Evolutionary conservation across 345 rosid species (phyloP).

Genomic region (Ceriops decandra): DNA sequence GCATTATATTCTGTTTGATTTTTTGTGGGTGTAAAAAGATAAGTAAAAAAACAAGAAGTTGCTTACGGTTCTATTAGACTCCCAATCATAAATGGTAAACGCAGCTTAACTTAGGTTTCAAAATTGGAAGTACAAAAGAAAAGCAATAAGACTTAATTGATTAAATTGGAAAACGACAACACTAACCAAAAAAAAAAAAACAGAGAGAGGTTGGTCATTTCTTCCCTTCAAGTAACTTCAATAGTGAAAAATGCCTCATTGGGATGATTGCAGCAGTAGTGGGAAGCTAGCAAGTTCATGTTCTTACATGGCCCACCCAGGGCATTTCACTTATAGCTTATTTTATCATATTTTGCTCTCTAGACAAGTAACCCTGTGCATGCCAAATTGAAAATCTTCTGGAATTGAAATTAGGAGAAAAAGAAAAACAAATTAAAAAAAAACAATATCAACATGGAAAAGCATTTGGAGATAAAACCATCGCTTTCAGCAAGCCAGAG

Average conservation of each 20-base stretch:
- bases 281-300: too few relatives aligned
- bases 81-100: not conserved
- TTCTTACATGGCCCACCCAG: too few relatives aligned
- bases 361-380: not conserved
- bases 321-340: not conserved
- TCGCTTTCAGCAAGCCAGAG: slow-evolving; percentile 19
- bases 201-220: not conserved
- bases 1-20: too few relatives aligned
- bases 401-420: not conserved
- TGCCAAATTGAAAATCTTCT: not conserved
- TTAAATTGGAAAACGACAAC: not conserved
- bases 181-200: not conserved
- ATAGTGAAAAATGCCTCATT: too few relatives aligned
- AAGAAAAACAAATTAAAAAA: not conserved
- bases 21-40: too few relatives aligned
- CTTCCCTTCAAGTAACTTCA: not conserved
- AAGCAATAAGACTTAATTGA: not conserved
- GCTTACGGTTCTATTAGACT: not conserved
- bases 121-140: not conserved
- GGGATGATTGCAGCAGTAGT: too few relatives aligned
- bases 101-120: not conserved
- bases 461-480: slow-evolving; percentile 1
- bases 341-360: not conserved
- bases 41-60: too few relatives aligned
- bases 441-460: not conserved